A percentile compares a stretch with the other conserved stretches of the same genome.
phyloP scores from a whole-genome alignment of 345 rosid genomes.

The Abelmoschus esculentus region DNA sequence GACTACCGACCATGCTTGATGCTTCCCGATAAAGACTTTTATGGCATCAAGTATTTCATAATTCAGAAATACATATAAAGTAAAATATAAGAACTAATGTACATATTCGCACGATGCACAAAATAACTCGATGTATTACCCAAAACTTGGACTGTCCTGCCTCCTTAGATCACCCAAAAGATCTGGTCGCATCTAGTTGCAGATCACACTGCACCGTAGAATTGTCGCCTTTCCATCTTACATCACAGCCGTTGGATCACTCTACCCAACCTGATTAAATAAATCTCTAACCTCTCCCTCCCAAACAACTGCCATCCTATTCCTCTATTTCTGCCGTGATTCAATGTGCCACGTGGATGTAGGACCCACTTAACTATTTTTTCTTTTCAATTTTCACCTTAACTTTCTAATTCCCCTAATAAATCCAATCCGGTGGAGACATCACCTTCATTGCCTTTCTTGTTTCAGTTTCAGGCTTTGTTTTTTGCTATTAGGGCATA shows the following conservation, averaged over 20 bases:
- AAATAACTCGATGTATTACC: background rate
- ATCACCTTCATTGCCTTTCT: too few species aligned
- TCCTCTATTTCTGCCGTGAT: background rate
- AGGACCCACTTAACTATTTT: background rate
- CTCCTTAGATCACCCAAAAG: constrained; percentile 12
- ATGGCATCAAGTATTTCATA: background rate
- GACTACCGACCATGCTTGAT: constrained; percentile 4
- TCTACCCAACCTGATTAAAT: background rate
- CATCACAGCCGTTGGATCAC: constrained; percentile 5
- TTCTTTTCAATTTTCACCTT: background rate
- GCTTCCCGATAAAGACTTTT: too few species aligned
- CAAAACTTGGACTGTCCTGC: background rate
- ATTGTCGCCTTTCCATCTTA: constrained; percentile 1
- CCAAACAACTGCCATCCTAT: too few species aligned
- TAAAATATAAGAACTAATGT: background rate
- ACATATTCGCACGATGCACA: background rate
- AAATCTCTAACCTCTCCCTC: background rate
- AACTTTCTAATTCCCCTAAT: background rate
- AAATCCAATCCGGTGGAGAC: too few species aligned
- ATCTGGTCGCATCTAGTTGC: constrained; percentile 9
- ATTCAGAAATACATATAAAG: background rate
- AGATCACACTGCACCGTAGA: constrained; percentile 11
- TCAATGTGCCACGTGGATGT: background rate
- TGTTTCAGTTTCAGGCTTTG: too few species aligned
- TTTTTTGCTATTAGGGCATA: too few species aligned